phyloP scores from a whole-genome alignment of 2,329 filamentous ascomycete genomes.

The Cladosporium sp. region DNA sequence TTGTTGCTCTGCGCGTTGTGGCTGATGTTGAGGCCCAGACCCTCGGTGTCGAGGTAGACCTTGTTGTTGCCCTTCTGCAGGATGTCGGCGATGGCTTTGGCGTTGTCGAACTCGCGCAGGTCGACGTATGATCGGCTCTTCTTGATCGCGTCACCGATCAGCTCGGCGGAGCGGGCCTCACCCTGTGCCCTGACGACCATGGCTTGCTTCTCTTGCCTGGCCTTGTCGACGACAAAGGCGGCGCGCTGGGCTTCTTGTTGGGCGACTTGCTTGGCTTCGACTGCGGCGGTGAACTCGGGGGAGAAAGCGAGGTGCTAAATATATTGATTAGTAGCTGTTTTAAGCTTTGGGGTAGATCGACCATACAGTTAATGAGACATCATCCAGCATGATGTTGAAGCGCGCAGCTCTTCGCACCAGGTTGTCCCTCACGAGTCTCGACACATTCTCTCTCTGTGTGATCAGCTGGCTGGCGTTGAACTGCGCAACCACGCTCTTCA shows the following conservation, averaged over 20 bases:
- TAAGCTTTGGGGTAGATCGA: not conserved
- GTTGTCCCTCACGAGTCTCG: conserved; percentile 86
- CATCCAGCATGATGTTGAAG: conserved; percentile 96
- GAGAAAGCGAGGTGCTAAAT: conserved; percentile 63
- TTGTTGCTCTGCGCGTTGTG: conserved; percentile 23
- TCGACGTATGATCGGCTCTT: conserved; percentile 97
- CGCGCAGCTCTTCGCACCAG: conserved; percentile 83
- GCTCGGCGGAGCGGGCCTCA: conserved; percentile 95
- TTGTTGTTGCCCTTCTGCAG: conserved; percentile 91
- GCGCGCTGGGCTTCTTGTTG: conserved; percentile 94
- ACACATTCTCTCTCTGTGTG: conserved; percentile 97
- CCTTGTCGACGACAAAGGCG: conserved; percentile 97
- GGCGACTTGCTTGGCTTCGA: conserved; percentile 66
- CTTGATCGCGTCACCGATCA: conserved; percentile 99
- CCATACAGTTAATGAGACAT: conserved; percentile 78
- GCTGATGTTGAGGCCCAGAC: conserved; percentile 81
- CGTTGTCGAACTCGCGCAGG: conserved; percentile 97
- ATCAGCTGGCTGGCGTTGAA: conserved; percentile 99
- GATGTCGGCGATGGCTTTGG: conserved; percentile 79
- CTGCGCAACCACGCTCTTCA: conserved; percentile 97
- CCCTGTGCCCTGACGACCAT: conserved; percentile 98
- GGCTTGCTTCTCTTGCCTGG: conserved; percentile 98
- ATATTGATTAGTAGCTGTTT: conserved; percentile 8
- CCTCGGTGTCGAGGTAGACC: conserved; percentile 86
- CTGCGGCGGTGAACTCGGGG: conserved; percentile 64